Evolutionary conservation across 208 protist genomes (phyloP).

Genomic region (Acanthamoeba rhysodes): DNA sequence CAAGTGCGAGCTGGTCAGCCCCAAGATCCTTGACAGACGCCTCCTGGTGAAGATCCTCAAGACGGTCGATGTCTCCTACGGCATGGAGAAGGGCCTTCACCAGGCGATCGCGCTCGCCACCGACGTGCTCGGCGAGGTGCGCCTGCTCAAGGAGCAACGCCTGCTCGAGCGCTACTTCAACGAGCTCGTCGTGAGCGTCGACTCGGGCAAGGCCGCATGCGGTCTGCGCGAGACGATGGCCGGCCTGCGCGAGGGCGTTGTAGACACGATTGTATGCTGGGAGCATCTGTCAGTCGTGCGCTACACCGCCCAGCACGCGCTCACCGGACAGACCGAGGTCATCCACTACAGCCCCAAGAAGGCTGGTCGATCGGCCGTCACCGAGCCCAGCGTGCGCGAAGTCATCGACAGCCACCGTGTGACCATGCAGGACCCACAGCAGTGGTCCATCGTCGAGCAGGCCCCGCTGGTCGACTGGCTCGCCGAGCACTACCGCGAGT

Average conservation of each 20-base stretch:
- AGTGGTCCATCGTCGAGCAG: conserved; percentile 62
- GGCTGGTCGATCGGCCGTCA: not conserved
- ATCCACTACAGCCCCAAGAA: not conserved
- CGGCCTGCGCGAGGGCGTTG: conserved; percentile 13
- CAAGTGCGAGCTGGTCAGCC: conserved; percentile 42
- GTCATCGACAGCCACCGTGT: not conserved
- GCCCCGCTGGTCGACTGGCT: conserved; percentile 51
- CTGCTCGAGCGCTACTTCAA: conserved; percentile 61
- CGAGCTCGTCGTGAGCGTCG: conserved; percentile 38
- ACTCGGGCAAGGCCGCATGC: not conserved
- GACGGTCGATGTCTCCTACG: conserved; percentile 39
- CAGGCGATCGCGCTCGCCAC: conserved; percentile 46
- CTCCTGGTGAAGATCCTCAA: conserved; percentile 43
- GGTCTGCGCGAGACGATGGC: conserved; percentile 55
- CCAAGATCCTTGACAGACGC: conserved; percentile 34
- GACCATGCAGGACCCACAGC: not conserved
- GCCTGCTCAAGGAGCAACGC: conserved; percentile 59
- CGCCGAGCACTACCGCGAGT: conserved; percentile 24
- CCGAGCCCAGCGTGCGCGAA: not conserved
- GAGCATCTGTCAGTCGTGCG: conserved; percentile 25
- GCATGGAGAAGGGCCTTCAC: conserved; percentile 64
- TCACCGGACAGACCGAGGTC: conserved; percentile 16
- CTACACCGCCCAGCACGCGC: conserved; percentile 11
- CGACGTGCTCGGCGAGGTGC: conserved; percentile 38
- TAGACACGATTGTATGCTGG: conserved; percentile 24